phyloP scores from a whole-genome alignment of 2,329 filamentous ascomycete genomes.

The Claviceps cyperi region DNA sequence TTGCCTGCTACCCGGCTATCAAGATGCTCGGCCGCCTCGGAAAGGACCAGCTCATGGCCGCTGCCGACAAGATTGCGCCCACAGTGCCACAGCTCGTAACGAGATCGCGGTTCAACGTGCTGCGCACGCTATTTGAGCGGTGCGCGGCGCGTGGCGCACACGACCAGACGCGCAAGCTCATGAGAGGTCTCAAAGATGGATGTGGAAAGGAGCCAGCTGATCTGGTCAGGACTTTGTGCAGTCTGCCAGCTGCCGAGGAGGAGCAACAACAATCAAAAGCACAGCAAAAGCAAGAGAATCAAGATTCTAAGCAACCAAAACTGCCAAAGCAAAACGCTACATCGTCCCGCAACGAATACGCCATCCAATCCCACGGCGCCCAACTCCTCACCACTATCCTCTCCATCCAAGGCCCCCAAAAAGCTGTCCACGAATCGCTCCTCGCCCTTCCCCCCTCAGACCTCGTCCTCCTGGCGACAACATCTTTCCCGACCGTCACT shows the following conservation, averaged over 20 bases:
- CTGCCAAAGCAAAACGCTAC: conserved; percentile 15
- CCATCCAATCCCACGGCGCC: conserved; percentile 54
- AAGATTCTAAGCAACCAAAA: conserved; percentile 17
- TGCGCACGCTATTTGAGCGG: conserved; percentile 71
- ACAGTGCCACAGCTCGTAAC: conserved; percentile 60
- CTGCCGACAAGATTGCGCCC: conserved; percentile 56
- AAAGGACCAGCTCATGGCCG: conserved; percentile 69
- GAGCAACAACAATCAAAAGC: conserved; percentile 20
- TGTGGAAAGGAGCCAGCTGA: conserved; percentile 32
- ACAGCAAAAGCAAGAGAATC: conserved; percentile 4
- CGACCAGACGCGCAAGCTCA: conserved; percentile 33
- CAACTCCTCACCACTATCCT: conserved; percentile 72
- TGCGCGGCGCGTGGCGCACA: conserved; percentile 54
- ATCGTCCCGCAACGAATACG: conserved; percentile 39
- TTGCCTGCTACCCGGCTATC: conserved; percentile 77
- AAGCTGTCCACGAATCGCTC: conserved; percentile 60
- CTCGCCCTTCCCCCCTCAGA: conserved; percentile 40
- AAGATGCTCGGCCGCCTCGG: conserved; percentile 69
- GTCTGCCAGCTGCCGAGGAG: conserved; percentile 18
- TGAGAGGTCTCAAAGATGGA: conserved; percentile 32
- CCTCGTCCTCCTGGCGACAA: conserved; percentile 49
- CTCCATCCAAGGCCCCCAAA: conserved; percentile 53
- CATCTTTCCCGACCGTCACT: conserved; percentile 32
- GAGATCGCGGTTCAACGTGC: conserved; percentile 61
- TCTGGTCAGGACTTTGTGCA: conserved; percentile 35